These are phyloP conservation scores for Aspergillus avenaceus DNA, from an alignment of 495 filamentous ascomycete species.

Conservation along the genomic window DNA sequence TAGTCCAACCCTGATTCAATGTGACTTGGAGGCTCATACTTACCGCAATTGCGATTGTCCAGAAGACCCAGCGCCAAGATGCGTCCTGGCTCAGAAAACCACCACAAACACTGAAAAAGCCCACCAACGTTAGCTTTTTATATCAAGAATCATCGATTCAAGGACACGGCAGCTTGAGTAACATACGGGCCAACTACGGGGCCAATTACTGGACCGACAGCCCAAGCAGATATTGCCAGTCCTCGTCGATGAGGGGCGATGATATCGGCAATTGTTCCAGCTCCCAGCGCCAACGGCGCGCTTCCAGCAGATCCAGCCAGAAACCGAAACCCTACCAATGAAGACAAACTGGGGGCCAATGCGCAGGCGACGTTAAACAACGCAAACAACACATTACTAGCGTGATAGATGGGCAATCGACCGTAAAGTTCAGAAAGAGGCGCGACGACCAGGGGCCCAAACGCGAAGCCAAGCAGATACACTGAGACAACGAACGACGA, in stretches of 20 bases:
- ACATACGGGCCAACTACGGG: constrained; percentile 47
- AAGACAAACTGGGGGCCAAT: constrained; percentile 39
- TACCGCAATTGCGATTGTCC: constrained; percentile 57
- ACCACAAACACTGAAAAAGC: no score
- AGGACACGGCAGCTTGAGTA: no score
- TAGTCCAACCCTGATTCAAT: not conserved
- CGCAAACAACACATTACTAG: constrained; percentile 48
- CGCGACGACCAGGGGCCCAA: constrained; percentile 51
- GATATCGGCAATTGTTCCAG: constrained; percentile 48
- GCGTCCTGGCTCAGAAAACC: constrained; percentile 48
- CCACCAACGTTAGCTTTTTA: no score
- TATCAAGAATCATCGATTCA: no score
- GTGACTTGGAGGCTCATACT: not conserved
- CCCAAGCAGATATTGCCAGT: constrained; percentile 48
- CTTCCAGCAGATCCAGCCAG: constrained; percentile 42
- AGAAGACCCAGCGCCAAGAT: constrained; percentile 26
- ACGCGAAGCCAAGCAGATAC: constrained; percentile 37
- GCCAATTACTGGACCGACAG: constrained; percentile 53
- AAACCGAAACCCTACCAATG: constrained; percentile 41
- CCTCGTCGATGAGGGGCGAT: constrained; percentile 26
- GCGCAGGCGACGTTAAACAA: constrained; percentile 53
- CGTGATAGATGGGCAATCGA: constrained; percentile 41
- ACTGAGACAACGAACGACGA: constrained; percentile 13
- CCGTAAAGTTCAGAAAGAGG: constrained; percentile 54
- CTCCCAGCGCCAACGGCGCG: constrained; percentile 42